phyloP scores from a whole-genome alignment of 768 basidiomycete species.

The Serendipita sp. region DNA sequence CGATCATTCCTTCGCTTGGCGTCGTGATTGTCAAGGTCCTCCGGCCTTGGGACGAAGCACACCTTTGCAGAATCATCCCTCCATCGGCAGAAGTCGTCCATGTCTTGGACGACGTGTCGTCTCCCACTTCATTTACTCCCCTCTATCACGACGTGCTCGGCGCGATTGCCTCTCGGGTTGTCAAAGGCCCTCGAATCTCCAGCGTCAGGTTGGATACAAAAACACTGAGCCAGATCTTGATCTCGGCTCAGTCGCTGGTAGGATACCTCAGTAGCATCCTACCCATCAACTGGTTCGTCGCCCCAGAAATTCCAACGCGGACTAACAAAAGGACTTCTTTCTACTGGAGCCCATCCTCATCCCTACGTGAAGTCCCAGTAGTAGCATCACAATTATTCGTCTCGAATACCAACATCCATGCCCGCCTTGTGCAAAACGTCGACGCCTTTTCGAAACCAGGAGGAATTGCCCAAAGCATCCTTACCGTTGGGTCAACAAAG shows the following conservation, averaged over 20 bases:
- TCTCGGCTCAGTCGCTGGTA: slow-evolving; percentile 1
- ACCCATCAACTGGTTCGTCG: slow-evolving; percentile 1
- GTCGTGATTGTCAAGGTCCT: slow-evolving; percentile 63
- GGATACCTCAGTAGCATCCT: slow-evolving; percentile 4
- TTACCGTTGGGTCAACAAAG: slow-evolving; percentile 43
- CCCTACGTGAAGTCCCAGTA: slow-evolving; percentile 35
- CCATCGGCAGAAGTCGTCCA: slow-evolving; percentile 40
- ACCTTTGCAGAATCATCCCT: slow-evolving; percentile 48
- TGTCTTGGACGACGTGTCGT: slow-evolving; percentile 67
- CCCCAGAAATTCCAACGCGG: slow-evolving; percentile 11
- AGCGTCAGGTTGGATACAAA: not conserved
- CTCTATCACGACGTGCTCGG: slow-evolving; percentile 58
- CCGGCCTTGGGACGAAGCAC: slow-evolving; percentile 62
- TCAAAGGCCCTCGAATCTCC: slow-evolving; percentile 13
- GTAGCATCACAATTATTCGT: slow-evolving; percentile 41
- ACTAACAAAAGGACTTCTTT: slow-evolving; percentile 37
- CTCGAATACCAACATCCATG: slow-evolving; percentile 25
- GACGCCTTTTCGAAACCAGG: slow-evolving; percentile 64
- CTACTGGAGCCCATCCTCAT: slow-evolving; percentile 42
- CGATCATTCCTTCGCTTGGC: slow-evolving; percentile 35
- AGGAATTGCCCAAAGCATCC: slow-evolving; percentile 50
- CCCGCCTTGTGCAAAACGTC: slow-evolving; percentile 50
- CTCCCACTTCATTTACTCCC: slow-evolving; percentile 40
- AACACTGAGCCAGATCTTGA: not conserved
- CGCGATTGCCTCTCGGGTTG: slow-evolving; percentile 18